A percentile compares a stretch with the other conserved stretches of the same genome.
Conservation (phyloP, 2,329 filamentous ascomycete genomes). For the Westerdykella sp. region DNA sequence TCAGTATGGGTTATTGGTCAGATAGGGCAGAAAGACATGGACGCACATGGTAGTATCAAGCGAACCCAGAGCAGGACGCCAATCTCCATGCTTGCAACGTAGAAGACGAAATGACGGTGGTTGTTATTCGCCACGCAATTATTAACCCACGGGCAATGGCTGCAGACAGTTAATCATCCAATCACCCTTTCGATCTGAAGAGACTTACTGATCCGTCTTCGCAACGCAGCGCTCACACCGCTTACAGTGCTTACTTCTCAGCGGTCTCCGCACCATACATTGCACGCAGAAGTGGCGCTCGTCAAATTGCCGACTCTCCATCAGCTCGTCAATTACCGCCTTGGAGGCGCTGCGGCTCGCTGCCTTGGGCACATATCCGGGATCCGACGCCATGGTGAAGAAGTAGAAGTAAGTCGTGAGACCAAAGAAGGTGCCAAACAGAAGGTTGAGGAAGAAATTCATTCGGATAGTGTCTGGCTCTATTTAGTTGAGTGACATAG, state of each 20-base stretch:
- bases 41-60: constrained; percentile 65
- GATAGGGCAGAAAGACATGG: constrained; percentile 1
- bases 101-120: constrained; percentile 90
- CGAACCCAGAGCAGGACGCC: constrained; percentile 69
- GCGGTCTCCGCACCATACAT: constrained; percentile 88
- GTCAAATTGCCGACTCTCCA: constrained; percentile 83
- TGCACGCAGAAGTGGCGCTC: constrained; percentile 88
- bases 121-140: constrained; percentile 97
- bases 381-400: constrained; percentile 78
- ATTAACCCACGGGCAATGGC: constrained; percentile 96
- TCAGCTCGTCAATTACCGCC: constrained; percentile 77
- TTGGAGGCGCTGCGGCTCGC: constrained; percentile 86
- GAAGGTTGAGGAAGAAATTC: constrained; percentile 70
- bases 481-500: constrained; percentile 23
- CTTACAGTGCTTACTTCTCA: constrained; percentile 93
- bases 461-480: constrained; percentile 55
- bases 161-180: constrained; percentile 31
- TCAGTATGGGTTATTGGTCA: constrained; percentile 16
- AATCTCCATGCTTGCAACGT: constrained; percentile 69
- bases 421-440: constrained; percentile 59
- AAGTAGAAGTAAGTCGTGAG: constrained; percentile 81
- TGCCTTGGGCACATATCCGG: constrained; percentile 87
- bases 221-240: constrained; percentile 88
- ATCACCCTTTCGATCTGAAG: constrained; percentile 6
- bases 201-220: constrained; percentile 86